A percentile compares a stretch with the other conserved stretches of the same genome.
phyloP scores from a whole-genome alignment of 1,139 yeast genomes.

The Schwanniomyces etchellsii region DNA sequence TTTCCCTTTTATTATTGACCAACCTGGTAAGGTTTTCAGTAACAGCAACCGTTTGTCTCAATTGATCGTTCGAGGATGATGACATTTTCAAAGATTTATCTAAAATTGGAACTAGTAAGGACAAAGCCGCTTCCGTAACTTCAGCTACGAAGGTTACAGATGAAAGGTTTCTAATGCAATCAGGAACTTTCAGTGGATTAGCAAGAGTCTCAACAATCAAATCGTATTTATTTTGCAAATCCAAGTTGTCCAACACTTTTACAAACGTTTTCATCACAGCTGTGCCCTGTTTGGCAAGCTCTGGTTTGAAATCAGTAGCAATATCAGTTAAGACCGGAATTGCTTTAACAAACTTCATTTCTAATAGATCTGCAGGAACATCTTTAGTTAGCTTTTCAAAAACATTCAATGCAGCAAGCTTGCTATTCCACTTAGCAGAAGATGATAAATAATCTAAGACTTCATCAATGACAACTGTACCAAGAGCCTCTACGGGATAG shows the following conservation, averaged over 20 bases:
- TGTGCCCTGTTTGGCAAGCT: slow-evolving; percentile 81
- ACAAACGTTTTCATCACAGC: slow-evolving; percentile 67
- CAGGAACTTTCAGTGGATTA: slow-evolving; percentile 83
- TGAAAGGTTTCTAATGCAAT: slow-evolving; percentile 82
- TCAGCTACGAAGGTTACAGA: slow-evolving; percentile 97
- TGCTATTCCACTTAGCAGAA: slow-evolving; percentile 92
- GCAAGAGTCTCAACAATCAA: slow-evolving; percentile 84
- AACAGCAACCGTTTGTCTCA: slow-evolving; percentile 94
- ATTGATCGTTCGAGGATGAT: slow-evolving; percentile 89
- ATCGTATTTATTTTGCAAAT: slow-evolving; percentile 80
- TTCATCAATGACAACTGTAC: slow-evolving; percentile 60
- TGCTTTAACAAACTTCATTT: slow-evolving; percentile 68
- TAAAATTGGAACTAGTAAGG: slow-evolving; percentile 86
- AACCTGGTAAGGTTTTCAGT: slow-evolving; percentile 93
- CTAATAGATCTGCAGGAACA: slow-evolving; percentile 81
- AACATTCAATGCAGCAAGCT: slow-evolving; percentile 69
- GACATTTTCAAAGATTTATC: slow-evolving; percentile 86
- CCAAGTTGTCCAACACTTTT: slow-evolving; percentile 83
- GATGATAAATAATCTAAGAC: slow-evolving; percentile 61
- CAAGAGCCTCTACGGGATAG: slow-evolving; percentile 76
- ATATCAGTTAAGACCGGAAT: slow-evolving; percentile 84
- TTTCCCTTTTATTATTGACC: slow-evolving; percentile 90
- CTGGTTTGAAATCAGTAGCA: slow-evolving; percentile 95
- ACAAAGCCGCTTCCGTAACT: slow-evolving; percentile 92
- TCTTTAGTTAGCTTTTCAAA: slow-evolving; percentile 73